Conservation (phyloP, 352 stramenopile genomes). For the Globisporangium uncinulatum region DNA sequence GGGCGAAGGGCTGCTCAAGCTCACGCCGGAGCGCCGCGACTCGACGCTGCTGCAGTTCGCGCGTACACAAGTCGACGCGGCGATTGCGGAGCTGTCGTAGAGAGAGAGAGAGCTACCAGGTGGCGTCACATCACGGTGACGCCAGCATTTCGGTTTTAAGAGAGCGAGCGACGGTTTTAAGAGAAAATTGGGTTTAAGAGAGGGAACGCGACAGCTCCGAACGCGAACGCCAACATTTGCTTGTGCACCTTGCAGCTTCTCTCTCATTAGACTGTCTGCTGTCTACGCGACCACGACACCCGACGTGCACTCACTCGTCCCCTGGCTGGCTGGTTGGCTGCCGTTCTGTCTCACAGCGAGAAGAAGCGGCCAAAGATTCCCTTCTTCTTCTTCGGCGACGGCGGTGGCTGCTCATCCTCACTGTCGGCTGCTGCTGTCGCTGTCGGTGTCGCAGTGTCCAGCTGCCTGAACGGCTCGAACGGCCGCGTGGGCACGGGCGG, state of each 20-base stretch:
- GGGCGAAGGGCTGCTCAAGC: constrained; percentile 51
- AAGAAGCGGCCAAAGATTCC: constrained; percentile 74
- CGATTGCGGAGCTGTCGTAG: constrained; percentile 55
- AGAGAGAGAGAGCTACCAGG: neutral
- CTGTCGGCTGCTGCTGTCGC: constrained; percentile 4
- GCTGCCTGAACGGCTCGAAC: constrained; percentile 37
- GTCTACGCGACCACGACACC: constrained; percentile 1
- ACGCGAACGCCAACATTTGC: too few relatives aligned
- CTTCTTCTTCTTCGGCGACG: constrained; percentile 18
- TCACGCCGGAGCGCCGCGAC: constrained; percentile 57
- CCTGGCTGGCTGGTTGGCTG: neutral
- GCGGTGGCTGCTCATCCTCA: constrained; percentile 12
- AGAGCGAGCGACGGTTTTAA: too few relatives aligned
- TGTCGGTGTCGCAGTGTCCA: constrained; percentile 16
- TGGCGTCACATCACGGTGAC: too few relatives aligned
- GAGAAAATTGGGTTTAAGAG: too few relatives aligned
- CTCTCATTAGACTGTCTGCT: neutral
- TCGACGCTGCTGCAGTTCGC: constrained; percentile 58
- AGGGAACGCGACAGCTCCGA: too few relatives aligned
- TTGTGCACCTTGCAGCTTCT: too few relatives aligned
- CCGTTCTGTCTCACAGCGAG: constrained; percentile 32
- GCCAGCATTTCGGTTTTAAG: too few relatives aligned
- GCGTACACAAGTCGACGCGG: constrained; percentile 43
- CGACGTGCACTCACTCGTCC: neutral
- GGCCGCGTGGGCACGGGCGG: constrained; percentile 50